These are phyloP conservation scores for Candida buenavistaensis DNA, from an alignment of 1,139 yeast species.

Conservation along the genomic window DNA sequence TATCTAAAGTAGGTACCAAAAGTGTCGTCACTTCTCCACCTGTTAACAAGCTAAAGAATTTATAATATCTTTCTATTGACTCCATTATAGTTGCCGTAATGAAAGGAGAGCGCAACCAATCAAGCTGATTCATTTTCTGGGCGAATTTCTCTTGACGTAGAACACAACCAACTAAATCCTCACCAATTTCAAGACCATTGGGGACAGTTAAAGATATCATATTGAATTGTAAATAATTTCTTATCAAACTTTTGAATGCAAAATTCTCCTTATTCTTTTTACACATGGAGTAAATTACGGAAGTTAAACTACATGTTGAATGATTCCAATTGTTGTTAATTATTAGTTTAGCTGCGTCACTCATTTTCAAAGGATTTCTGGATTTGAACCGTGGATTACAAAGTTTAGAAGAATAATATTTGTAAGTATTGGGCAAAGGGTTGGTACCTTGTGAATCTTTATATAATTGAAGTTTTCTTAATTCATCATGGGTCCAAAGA, in stretches of 20 bases:
- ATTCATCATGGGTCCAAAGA: slow-evolving; percentile 19
- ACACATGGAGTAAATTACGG: no score
- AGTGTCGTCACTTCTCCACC: slow-evolving; percentile 9
- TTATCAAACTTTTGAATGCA: neutral
- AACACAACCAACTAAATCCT: slow-evolving; percentile 34
- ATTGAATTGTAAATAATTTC: slow-evolving; percentile 15
- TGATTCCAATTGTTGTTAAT: neutral
- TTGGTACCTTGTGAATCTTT: slow-evolving; percentile 17
- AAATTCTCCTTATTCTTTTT: no score
- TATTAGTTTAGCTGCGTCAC: neutral
- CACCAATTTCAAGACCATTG: slow-evolving; percentile 19
- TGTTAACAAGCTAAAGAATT: slow-evolving; percentile 24
- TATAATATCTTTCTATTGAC: slow-evolving; percentile 23
- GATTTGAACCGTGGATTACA: slow-evolving; percentile 1
- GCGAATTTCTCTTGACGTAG: slow-evolving; percentile 33
- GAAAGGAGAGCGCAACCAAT: slow-evolving; percentile 29
- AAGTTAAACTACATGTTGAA: no score
- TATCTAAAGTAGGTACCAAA: slow-evolving; percentile 39
- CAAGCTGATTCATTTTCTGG: slow-evolving; percentile 27
- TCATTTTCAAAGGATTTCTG: slow-evolving; percentile 1
- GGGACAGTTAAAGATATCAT: slow-evolving; percentile 20
- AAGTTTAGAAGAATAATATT: slow-evolving; percentile 7
- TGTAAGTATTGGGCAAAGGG: slow-evolving; percentile 17
- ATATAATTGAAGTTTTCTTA: slow-evolving; percentile 23
- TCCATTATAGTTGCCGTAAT: slow-evolving; percentile 20